A percentile compares a stretch with the other conserved stretches of the same genome.
Evolutionary conservation across 202 grass and related monocot genomes (phyloP).

Genomic region (Eragrostis tef): DNA sequence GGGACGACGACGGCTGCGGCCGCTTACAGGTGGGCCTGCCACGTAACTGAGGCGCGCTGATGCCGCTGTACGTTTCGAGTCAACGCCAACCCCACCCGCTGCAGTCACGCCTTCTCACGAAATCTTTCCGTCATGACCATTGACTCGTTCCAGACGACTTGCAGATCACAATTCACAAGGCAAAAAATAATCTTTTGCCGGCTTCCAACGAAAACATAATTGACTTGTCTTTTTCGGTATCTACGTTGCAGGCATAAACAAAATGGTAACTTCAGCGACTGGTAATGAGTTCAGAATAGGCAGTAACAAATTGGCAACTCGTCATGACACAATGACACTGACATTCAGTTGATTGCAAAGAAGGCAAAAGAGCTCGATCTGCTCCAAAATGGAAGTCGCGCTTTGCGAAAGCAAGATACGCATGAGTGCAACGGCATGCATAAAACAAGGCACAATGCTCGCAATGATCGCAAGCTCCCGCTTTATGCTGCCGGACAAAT

Average conservation of each 20-base stretch:
- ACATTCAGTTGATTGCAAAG: neutral
- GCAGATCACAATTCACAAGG: neutral
- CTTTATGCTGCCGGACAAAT: neutral
- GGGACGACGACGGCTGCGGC: neutral
- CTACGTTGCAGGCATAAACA: neutral
- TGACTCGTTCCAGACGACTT: neutral
- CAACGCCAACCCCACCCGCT: neutral
- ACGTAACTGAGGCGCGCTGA: neutral
- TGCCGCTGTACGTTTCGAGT: neutral
- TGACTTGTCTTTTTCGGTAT: neutral
- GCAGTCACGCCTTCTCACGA: neutral
- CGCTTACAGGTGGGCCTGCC: constrained; percentile 3
- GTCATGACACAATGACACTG: neutral
- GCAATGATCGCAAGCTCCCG: neutral
- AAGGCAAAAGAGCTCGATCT: neutral
- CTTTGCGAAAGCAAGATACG: constrained; percentile 8
- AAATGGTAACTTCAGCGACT: neutral
- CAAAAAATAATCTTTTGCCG: neutral
- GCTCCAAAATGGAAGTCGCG: neutral
- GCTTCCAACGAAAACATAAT: neutral
- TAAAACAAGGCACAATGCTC: neutral
- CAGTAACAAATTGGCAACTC: neutral
- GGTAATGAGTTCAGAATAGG: neutral
- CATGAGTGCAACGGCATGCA: constrained; percentile 3
- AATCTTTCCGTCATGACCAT: neutral